Evolutionary conservation across 2,329 filamentous ascomycete species (phyloP).

Genomic region (Colletotrichum aenigma): DNA sequence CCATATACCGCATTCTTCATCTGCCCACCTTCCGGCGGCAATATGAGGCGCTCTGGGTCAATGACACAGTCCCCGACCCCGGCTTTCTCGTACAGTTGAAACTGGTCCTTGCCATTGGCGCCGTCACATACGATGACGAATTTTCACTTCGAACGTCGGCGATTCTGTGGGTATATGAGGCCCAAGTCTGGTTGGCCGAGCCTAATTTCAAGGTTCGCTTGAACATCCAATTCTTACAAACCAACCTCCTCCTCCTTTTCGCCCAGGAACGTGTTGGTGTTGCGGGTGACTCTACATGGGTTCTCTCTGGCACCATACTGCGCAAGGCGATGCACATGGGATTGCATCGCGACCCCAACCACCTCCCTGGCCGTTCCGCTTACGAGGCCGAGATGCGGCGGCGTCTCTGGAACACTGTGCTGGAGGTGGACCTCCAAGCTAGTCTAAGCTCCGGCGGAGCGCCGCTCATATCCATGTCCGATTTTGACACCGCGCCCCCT

Average conservation of each 20-base stretch:
- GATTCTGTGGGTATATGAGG: conserved; percentile 62
- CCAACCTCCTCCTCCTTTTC: conserved; percentile 45
- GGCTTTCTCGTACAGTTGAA: conserved; percentile 62
- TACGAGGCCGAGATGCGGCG: conserved; percentile 51
- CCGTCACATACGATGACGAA: conserved; percentile 50
- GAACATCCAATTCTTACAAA: conserved; percentile 55
- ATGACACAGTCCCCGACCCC: conserved; percentile 29
- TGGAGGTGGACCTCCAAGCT: conserved; percentile 51
- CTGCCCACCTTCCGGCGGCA: conserved; percentile 51
- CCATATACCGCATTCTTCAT: conserved; percentile 54
- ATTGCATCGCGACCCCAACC: conserved; percentile 51
- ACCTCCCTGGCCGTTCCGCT: conserved; percentile 34
- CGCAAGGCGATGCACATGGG: conserved; percentile 54
- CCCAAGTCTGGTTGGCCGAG: conserved; percentile 56
- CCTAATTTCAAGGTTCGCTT: conserved; percentile 58
- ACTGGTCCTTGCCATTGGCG: conserved; percentile 62
- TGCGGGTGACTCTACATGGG: conserved; percentile 52
- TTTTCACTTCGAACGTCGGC: conserved; percentile 56
- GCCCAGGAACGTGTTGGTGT: conserved; percentile 41
- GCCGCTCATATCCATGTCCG: conserved; percentile 44
- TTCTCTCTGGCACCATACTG: conserved; percentile 47
- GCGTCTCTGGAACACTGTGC: conserved; percentile 56
- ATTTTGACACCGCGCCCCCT: conserved; percentile 54
- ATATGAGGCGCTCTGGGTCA: conserved; percentile 56
- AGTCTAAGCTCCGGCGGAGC: conserved; percentile 51